Percentiles rank a stretch among this genome's conserved stretches.
These are phyloP conservation scores for Hypomyces perniciosus DNA, from an alignment of 2,329 filamentous ascomycete species.

Conservation along the genomic window DNA sequence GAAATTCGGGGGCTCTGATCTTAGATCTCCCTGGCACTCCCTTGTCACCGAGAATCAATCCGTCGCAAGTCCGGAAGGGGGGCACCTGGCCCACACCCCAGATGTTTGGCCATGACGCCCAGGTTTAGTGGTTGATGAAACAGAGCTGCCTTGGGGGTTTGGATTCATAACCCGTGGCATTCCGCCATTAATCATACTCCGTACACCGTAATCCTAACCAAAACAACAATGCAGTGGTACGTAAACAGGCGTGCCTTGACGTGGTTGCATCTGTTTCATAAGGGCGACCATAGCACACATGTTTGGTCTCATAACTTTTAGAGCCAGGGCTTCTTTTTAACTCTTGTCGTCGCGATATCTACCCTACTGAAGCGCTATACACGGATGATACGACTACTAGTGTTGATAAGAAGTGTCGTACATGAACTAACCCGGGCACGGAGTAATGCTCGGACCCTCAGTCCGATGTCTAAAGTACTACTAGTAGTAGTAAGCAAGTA, in stretches of 20 bases:
- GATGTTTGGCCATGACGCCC: background rate
- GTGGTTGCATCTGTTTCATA: too few species aligned
- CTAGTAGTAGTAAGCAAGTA: background rate
- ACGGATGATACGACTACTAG: too few species aligned
- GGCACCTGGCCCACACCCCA: slow-evolving; percentile 20
- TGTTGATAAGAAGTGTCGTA: too few species aligned
- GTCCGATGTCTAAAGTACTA: background rate
- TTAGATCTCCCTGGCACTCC: slow-evolving; percentile 26
- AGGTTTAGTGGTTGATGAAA: slow-evolving; percentile 7
- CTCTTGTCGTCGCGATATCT: too few species aligned
- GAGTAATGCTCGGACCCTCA: background rate
- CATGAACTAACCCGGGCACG: too few species aligned
- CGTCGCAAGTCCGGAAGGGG: slow-evolving; percentile 22
- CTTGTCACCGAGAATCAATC: slow-evolving; percentile 19
- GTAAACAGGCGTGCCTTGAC: too few species aligned
- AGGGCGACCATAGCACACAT: too few species aligned
- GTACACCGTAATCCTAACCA: background rate
- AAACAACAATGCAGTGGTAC: background rate
- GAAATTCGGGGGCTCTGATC: slow-evolving; percentile 29
- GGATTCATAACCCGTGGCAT: slow-evolving; percentile 5
- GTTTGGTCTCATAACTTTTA: too few species aligned
- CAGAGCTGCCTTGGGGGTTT: slow-evolving; percentile 1
- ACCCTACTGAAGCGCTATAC: too few species aligned
- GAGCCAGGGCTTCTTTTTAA: too few species aligned
- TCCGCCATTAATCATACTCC: background rate